Evolutionary conservation across 768 basidiomycete genomes (phyloP), one percentile per base, ranked within the genome.

Genomic region (Termitomyces eurrhizus): DNA sequence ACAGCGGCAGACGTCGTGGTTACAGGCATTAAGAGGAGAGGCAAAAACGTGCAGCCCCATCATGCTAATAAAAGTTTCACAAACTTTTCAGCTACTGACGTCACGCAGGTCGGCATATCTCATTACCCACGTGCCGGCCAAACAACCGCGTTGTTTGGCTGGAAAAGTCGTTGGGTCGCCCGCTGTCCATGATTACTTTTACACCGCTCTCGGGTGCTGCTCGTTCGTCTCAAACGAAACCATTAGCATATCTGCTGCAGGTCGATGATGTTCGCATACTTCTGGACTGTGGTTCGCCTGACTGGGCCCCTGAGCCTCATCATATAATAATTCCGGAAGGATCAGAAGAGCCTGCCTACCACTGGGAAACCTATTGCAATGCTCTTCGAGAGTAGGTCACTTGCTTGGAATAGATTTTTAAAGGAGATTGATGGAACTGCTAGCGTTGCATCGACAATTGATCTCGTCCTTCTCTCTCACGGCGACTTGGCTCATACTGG

Each of bases 251-350:
- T 72, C 79, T 98, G 36, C 84, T 99, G 24, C 91, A 98, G 68
- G 84, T 98, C 57, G 97, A 98, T 78, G 94, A 95, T 73, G 88
- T 97, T 24, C 83, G 86, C 60, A 92, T 99, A 66, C 83, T 99
- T 21, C 82, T 99, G 59, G 97, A 99, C 76, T 93, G 96, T 71
- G 97, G 97, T 13, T 91, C 93, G 7, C 91, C 89, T 2, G 92
- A 94, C 75, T 90, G 89, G 88, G 78, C 80, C 26, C 90, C 87
- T 37, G 90, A 92, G 64, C 71, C 72, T 36, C 71, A 76, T 7
- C 73, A 77, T 61, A 65, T 68, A 64, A 65, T 62, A 46, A 74
- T 72, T 57, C 50, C 67, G 44, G 73, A 78, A 54, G 65, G 68
- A 51, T 41, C 63, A 13, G 71, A 73, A 42, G 69, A 74, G 55